Evolutionary conservation across 352 stramenopile genomes (phyloP).

Genomic region (Blastocystis sp.): DNA sequence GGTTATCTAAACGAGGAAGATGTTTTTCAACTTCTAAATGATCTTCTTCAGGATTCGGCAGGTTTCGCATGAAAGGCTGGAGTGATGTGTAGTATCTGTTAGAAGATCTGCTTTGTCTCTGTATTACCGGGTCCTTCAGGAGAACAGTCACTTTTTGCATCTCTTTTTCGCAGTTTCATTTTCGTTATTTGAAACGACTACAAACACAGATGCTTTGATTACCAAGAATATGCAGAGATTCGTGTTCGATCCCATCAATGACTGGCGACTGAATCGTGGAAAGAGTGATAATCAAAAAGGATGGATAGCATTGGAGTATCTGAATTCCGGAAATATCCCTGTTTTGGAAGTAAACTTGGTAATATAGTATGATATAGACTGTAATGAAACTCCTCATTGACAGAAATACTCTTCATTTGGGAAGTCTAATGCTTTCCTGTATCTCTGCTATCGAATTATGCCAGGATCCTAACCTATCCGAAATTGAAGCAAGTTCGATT

Average conservation of each 20-base stretch:
- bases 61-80: neutral
- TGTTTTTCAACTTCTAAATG: neutral
- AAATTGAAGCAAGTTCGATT: neutral
- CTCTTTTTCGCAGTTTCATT: conserved; percentile 43
- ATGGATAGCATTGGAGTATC: conserved; percentile 18
- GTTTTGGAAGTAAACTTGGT: neutral
- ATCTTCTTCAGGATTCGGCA: conserved; percentile 17
- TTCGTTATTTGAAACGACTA: conserved; percentile 19
- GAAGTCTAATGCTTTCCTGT: neutral
- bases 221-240: conserved; percentile 1
- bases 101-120: neutral
- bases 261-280: neutral
- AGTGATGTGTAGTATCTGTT: neutral
- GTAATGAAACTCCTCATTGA: conserved; percentile 11
- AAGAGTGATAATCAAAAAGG: neutral
- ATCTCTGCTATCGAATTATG: neutral
- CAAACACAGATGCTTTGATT: conserved; percentile 3
- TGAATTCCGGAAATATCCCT: neutral
- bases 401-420: neutral
- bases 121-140: neutral
- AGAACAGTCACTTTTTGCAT: neutral
- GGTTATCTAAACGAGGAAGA: neutral
- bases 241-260: conserved; percentile 7
- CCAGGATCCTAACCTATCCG: neutral
- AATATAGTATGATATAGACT: neutral